These are phyloP conservation scores for Yamadazyma pseudoaaseri DNA, from an alignment of 1,139 yeast species.

Conservation along the genomic window DNA sequence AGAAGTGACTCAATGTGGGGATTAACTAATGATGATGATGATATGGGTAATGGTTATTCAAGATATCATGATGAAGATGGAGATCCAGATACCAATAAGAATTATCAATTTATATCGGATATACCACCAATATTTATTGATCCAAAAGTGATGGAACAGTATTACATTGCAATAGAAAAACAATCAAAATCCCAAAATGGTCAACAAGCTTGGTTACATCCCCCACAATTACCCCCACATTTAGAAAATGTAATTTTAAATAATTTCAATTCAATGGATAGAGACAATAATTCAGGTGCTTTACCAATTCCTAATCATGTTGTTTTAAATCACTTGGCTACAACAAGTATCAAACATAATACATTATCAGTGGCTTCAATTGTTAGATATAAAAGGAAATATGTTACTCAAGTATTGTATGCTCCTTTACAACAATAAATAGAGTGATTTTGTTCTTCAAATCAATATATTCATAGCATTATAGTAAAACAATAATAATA, in stretches of 20 bases:
- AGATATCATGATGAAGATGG: conserved; percentile 68
- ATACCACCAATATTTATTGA: conserved; percentile 92
- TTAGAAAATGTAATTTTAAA: conserved; percentile 48
- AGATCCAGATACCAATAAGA: conserved; percentile 21
- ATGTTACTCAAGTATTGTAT: conserved; percentile 49
- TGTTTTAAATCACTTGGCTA: conserved; percentile 48
- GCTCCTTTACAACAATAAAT: conserved; percentile 48
- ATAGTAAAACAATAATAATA: conserved; percentile 1
- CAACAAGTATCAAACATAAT: conserved; percentile 48
- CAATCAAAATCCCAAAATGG: conserved; percentile 65
- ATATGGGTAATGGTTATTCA: conserved; percentile 78
- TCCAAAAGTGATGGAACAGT: conserved; percentile 59
- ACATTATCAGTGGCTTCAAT: conserved; percentile 50
- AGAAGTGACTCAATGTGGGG: conserved; percentile 55
- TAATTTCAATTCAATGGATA: conserved; percentile 46
- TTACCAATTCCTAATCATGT: conserved; percentile 51
- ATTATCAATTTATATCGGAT: conserved; percentile 54
- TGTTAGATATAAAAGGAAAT: conserved; percentile 47
- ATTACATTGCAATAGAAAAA: conserved; percentile 69
- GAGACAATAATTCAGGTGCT: conserved; percentile 49
- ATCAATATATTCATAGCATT: not conserved
- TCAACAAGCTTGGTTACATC: conserved; percentile 67
- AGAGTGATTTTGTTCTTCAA: conserved; percentile 2
- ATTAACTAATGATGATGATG: conserved; percentile 65
- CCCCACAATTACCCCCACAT: conserved; percentile 53